Evolutionary conservation across 768 basidiomycete species (phyloP).

Genomic region (Lentinula sp.): DNA sequence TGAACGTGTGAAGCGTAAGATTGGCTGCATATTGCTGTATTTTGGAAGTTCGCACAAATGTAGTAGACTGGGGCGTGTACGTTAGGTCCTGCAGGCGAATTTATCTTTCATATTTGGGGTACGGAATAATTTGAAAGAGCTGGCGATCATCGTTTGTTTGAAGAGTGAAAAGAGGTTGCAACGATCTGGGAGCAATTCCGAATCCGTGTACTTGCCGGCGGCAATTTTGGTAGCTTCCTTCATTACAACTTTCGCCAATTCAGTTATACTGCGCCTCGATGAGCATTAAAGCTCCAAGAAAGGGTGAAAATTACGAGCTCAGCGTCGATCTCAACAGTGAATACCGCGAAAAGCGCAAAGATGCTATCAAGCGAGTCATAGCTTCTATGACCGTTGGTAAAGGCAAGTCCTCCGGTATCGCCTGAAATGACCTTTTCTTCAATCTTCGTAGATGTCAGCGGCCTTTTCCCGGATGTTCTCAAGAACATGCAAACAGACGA

Average conservation of each 20-base stretch:
- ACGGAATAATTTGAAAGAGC: too few species aligned
- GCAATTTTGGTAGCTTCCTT: background rate
- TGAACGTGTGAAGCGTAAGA: too few species aligned
- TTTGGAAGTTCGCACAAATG: too few species aligned
- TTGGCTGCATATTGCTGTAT: too few species aligned
- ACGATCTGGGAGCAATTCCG: too few species aligned
- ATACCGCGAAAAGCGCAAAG: constrained; percentile 91
- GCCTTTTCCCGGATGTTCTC: constrained; percentile 95
- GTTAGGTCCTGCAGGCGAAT: too few species aligned
- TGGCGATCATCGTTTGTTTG: too few species aligned
- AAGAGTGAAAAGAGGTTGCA: too few species aligned
- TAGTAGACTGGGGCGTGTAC: too few species aligned
- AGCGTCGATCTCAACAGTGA: constrained; percentile 96
- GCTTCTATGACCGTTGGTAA: constrained; percentile 99
- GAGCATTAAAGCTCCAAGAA: constrained; percentile 52
- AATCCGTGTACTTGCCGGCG: background rate
- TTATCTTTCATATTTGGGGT: too few species aligned
- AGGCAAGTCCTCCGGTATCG: constrained; percentile 40
- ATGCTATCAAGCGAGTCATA: constrained; percentile 97
- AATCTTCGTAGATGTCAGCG: constrained; percentile 64
- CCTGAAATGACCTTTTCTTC: background rate
- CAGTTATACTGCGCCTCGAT: constrained; percentile 11
- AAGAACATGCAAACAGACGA: constrained; percentile 99
- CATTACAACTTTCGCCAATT: too few species aligned
- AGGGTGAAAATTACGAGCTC: constrained; percentile 97